Evolutionary conservation across 345 rosid genomes (phyloP).

Genomic region (Syzygium jambos): DNA sequence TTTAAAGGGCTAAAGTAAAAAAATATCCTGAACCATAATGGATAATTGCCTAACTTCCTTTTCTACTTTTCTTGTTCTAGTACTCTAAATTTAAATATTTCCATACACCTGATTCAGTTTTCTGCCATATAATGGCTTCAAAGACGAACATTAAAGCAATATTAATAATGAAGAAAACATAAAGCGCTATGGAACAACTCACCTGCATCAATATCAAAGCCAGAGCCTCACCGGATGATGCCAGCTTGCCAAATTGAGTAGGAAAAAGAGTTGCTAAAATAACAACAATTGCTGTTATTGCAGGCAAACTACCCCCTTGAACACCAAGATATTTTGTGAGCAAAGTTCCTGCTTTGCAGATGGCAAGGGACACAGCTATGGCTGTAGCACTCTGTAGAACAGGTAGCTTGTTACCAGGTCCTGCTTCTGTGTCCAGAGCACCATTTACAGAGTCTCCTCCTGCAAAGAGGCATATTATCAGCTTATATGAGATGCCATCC

Average conservation of each 20-base stretch:
- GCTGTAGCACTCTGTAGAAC: slow-evolving; percentile 54
- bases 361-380: slow-evolving; percentile 66
- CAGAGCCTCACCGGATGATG: slow-evolving; percentile 86
- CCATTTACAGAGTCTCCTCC: slow-evolving; percentile 24
- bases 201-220: slow-evolving; percentile 94
- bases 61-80: background rate
- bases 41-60: background rate
- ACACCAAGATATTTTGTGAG: slow-evolving; percentile 46
- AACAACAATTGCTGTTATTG: slow-evolving; percentile 67
- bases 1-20: background rate
- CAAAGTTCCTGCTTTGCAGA: slow-evolving; percentile 62
- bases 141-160: background rate
- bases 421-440: slow-evolving; percentile 21
- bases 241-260: slow-evolving; percentile 55
- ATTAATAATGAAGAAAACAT: background rate
- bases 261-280: slow-evolving; percentile 68
- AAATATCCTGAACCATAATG: background rate
- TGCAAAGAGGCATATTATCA: background rate
- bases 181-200: background rate
- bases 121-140: background rate
- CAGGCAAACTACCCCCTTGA: slow-evolving; percentile 72
- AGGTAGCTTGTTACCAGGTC: slow-evolving; percentile 38
- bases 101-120: background rate
- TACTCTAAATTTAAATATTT: background rate
- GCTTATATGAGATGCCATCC: background rate